Conservation (phyloP, 1,284 basidiomycete species). For the Hymenochaete sp. region DNA sequence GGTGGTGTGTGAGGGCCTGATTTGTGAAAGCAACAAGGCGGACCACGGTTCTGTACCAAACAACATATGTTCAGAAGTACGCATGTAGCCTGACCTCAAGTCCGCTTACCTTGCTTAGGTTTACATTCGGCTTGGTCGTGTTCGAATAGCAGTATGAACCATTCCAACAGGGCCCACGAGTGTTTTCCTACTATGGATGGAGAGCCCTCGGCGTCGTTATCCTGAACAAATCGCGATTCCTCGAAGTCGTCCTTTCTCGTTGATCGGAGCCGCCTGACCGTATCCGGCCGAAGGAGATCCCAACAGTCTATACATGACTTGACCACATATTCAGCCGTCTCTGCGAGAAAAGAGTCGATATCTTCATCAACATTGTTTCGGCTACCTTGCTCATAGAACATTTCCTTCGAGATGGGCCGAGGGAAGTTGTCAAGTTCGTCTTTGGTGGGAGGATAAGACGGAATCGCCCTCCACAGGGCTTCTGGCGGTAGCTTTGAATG, state of each 20-base stretch:
- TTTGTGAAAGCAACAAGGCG: constrained; percentile 50
- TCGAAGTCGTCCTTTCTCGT: constrained; percentile 21
- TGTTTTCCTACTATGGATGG: constrained; percentile 40
- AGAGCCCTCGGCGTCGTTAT: constrained; percentile 22
- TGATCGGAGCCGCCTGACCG: constrained; percentile 30
- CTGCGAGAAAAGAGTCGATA: constrained; percentile 48
- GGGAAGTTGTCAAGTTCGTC: constrained; percentile 14
- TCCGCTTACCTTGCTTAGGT: constrained; percentile 12
- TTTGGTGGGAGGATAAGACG: constrained; percentile 32
- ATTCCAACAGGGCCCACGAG: constrained; percentile 58
- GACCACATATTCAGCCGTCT: constrained; percentile 40
- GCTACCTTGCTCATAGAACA: constrained; percentile 1
- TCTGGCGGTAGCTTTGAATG: constrained; percentile 44
- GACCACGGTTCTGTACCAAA: constrained; percentile 41
- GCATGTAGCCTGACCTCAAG: constrained; percentile 28
- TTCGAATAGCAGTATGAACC: constrained; percentile 57
- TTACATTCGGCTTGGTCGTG: constrained; percentile 39
- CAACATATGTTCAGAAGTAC: not conserved
- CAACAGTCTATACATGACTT: constrained; percentile 49
- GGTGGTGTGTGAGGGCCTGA: constrained; percentile 48
- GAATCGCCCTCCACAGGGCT: constrained; percentile 46
- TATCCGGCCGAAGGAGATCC: constrained; percentile 48
- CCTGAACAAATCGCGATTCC: too few relatives aligned
- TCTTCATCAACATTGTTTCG: constrained; percentile 24
- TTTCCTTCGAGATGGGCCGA: constrained; percentile 7